Evolutionary conservation across 306 rosid genomes (phyloP), one percentile per base, ranked within the genome.

Genomic region (Macrotyloma uniflorum): DNA sequence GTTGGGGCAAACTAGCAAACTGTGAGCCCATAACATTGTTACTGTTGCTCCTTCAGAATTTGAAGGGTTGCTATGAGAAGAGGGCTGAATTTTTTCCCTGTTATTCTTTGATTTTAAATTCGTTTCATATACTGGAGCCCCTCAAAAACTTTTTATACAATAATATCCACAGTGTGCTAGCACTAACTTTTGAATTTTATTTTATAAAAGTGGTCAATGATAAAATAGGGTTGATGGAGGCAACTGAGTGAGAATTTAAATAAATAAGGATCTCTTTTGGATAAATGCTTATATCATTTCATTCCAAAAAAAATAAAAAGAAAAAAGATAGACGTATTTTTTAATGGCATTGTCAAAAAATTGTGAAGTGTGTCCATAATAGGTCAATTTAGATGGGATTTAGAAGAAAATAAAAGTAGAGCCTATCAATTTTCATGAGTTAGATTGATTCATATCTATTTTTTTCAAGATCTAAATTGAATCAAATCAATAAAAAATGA

Each of bases 11-110:
- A 54, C 53, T 32, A 40, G 16, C 72, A 57, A 74, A 81, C 40
- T 53, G n/a, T n/a, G 24, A 81, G 72, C 80, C 70, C 47, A 57
- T 46, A 4, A 10, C 13, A 46, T 24, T 11, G 70, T 57, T 51
- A 35, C 16, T 40, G 19, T 62, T 79, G 74, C 2, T 80, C 69
- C 75, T 67, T 75, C 65, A 67, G 14, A 15, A 32, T 74, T 67
- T 74, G 70, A 74, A 81, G 66, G 80, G 84, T 61, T 61, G 20
- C 38, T 62, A 9, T 15, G 24, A 36, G 10, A 38, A 72, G 72
- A 72, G 43, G 58, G 30, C 40, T 79, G 9, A 15, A 42, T 24
- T 72, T 26, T 11, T 11, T 49, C 23, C 10, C 19, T n/a, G 4
- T 49, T 49, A 6, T n/a, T 49, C 23, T 49, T 16, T 49, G 23